Conservation (phyloP, 441 rosid species). For the Populus hybrid region DNA sequence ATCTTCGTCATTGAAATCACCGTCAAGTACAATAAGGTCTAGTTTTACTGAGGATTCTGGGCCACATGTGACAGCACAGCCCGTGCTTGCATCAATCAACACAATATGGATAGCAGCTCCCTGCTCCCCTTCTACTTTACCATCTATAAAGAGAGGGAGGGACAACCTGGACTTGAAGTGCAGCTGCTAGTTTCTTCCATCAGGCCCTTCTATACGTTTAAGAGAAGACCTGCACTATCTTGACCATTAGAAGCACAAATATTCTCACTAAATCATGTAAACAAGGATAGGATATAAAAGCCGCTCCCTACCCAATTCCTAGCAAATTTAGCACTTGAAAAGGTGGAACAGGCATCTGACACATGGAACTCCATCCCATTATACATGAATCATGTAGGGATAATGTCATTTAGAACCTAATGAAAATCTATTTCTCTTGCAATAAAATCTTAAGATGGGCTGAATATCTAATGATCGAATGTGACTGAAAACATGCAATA, state of each 20-base stretch:
- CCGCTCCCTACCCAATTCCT: background rate
- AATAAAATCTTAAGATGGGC: no score
- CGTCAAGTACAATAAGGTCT: slow-evolving; percentile 77
- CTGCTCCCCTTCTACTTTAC: slow-evolving; percentile 89
- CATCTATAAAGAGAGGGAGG: slow-evolving; percentile 85
- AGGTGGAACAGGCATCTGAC: no score
- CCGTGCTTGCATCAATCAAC: slow-evolving; percentile 51
- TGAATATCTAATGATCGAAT: no score
- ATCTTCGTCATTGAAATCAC: slow-evolving; percentile 81
- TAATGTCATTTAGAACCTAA: no score
- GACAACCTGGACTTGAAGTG: slow-evolving; percentile 70
- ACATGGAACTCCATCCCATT: no score
- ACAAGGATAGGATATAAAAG: no score
- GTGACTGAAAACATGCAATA: background rate
- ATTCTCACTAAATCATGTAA: background rate
- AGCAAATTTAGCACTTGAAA: no score
- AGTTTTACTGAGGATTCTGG: slow-evolving; percentile 67
- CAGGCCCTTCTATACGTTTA: slow-evolving; percentile 64
- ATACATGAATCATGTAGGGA: no score
- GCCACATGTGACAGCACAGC: slow-evolving; percentile 58
- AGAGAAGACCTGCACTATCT: slow-evolving; percentile 62
- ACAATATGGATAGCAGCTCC: slow-evolving; percentile 74
- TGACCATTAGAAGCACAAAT: slow-evolving; percentile 27
- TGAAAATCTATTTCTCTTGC: no score
- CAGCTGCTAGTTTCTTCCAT: slow-evolving; percentile 76